These are phyloP conservation scores for Fusarium siculi DNA, from an alignment of 2,329 filamentous ascomycete species.

Conservation along the genomic window DNA sequence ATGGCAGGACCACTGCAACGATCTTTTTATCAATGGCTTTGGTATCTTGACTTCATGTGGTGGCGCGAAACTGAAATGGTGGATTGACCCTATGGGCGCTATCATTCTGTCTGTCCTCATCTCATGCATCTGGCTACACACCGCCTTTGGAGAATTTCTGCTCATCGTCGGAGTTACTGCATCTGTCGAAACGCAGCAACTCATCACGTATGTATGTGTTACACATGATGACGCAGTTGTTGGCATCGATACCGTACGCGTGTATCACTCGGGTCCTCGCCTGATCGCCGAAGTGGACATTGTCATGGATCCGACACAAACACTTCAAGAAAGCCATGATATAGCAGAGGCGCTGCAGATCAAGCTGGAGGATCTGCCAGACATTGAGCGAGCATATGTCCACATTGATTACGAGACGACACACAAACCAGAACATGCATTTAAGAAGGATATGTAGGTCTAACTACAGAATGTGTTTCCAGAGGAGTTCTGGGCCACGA, in stretches of 20 bases:
- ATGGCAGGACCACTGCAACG: conserved; percentile 97
- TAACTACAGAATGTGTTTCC: conserved; percentile 12
- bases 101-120: conserved; percentile 85
- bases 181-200: conserved; percentile 85
- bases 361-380: conserved; percentile 90
- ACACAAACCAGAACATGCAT: conserved; percentile 86
- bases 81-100: conserved; percentile 93
- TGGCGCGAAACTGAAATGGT: conserved; percentile 89
- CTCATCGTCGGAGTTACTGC: conserved; percentile 91
- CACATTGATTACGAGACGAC: conserved; percentile 98
- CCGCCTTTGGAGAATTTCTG: conserved; percentile 89
- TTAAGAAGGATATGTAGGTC: conserved; percentile 68
- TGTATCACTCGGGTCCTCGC: conserved; percentile 89
- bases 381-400: conserved; percentile 93
- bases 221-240: conserved; percentile 85
- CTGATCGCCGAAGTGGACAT: conserved; percentile 96
- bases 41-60: conserved; percentile 92
- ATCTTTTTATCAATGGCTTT: conserved; percentile 95
- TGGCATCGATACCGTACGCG: conserved; percentile 93
- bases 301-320: conserved; percentile 83
- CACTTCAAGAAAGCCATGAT: conserved; percentile 85
- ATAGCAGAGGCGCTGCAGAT: conserved; percentile 93
- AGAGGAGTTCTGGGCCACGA: not conserved
- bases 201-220: conserved; percentile 92
- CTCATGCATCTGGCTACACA: conserved; percentile 81